Conservation (phyloP, 805 yeast species). For the Candida easanensis region DNA sequence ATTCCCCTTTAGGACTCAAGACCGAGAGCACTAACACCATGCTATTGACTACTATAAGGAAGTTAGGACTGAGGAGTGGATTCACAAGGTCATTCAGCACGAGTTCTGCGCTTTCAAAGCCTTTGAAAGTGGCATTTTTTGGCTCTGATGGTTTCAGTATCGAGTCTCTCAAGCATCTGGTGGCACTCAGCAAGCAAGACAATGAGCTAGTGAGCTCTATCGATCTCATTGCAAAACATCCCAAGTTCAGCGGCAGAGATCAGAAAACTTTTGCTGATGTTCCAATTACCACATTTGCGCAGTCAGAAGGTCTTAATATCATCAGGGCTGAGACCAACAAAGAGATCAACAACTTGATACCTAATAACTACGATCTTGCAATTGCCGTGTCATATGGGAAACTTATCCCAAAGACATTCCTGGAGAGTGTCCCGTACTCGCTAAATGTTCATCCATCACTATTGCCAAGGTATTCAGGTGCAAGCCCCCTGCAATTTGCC, state of each 20-base stretch:
- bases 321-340: slow-evolving; percentile 49
- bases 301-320: slow-evolving; percentile 32
- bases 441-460: slow-evolving; percentile 91
- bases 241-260: slow-evolving; percentile 65
- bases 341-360: slow-evolving; percentile 35
- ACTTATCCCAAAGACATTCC: slow-evolving; percentile 64
- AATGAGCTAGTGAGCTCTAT: slow-evolving; percentile 32
- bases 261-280: slow-evolving; percentile 44
- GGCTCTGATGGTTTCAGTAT: slow-evolving; percentile 77
- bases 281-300: slow-evolving; percentile 48
- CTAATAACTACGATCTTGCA: slow-evolving; percentile 51
- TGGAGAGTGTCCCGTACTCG: slow-evolving; percentile 51
- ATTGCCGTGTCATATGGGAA: slow-evolving; percentile 93
- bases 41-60: too few relatives aligned
- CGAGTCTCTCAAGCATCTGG: slow-evolving; percentile 42
- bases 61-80: not conserved
- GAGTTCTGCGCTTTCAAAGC: not conserved
- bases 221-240: slow-evolving; percentile 60
- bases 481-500: slow-evolving; percentile 86
- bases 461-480: slow-evolving; percentile 79
- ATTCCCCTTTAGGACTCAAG: not conserved
- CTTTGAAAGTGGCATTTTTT: slow-evolving; percentile 54
- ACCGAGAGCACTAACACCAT: not conserved
- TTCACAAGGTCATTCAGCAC: not conserved
- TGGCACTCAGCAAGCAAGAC: slow-evolving; percentile 23